Evolutionary conservation across 169 alveolate species (phyloP).

Genomic region (Cryptosporidium sp.): DNA sequence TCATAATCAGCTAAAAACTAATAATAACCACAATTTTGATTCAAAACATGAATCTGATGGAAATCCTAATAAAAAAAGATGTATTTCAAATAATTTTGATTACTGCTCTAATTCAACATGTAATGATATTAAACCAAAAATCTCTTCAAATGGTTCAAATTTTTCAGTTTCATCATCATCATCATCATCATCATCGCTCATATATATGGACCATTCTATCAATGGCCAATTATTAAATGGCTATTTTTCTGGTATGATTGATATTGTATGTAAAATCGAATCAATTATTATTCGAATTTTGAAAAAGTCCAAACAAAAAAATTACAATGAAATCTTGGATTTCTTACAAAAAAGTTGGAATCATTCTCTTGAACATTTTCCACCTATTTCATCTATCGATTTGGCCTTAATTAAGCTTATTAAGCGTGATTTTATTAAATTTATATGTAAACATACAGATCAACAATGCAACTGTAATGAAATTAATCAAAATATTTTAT

Average conservation of each 20-base stretch:
- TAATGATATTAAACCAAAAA: background rate
- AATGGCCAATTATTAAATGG: background rate
- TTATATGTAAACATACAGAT: constrained; percentile 6
- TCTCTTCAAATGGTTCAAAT: constrained; percentile 9
- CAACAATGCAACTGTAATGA: constrained; percentile 2
- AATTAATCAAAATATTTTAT: background rate
- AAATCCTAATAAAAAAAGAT: background rate
- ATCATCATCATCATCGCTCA: constrained; percentile 41
- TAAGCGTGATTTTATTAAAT: constrained; percentile 40
- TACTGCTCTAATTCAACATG: background rate
- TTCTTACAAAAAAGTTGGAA: constrained; percentile 7
- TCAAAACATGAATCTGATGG: constrained; percentile 1
- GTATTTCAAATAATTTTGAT: background rate
- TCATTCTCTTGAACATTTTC: background rate
- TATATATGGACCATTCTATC: background rate
- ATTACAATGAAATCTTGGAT: constrained; percentile 18
- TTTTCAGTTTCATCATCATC: constrained; percentile 3
- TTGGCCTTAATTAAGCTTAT: constrained; percentile 34
- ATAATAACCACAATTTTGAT: background rate
- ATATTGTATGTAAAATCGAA: constrained; percentile 38
- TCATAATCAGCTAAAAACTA: background rate
- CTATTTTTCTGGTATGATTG: constrained; percentile 38
- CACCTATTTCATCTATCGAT: constrained; percentile 8
- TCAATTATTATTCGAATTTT: constrained; percentile 20
- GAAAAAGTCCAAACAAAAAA: constrained; percentile 12